Percentiles rank a stretch among this genome's conserved stretches.
Evolutionary conservation across 2,329 filamentous ascomycete species (phyloP).

Genomic region (Ophiostoma sp.): DNA sequence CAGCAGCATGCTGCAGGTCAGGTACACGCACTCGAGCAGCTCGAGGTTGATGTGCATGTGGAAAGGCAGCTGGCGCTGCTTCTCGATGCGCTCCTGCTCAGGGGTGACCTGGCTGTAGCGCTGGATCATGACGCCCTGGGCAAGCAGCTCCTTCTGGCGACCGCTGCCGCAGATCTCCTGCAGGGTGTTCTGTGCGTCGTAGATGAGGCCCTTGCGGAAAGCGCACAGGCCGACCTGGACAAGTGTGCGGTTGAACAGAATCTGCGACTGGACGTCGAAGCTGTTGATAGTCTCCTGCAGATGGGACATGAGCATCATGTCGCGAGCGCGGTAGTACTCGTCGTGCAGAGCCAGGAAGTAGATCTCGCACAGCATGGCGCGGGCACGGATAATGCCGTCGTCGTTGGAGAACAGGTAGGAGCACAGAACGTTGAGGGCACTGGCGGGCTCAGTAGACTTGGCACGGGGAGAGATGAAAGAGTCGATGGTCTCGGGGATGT

Average conservation of each 20-base stretch:
- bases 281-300: conserved; percentile 93
- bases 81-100: conserved; percentile 94
- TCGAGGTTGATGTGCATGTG: conserved; percentile 99
- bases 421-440: conserved; percentile 81
- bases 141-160: conserved; percentile 93
- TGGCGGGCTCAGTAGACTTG: conserved; percentile 61
- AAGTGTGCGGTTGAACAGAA: conserved; percentile 95
- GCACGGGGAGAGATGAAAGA: conserved; percentile 75
- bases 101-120: conserved; percentile 93
- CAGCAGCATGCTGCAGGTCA: conserved; percentile 98
- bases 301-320: conserved; percentile 99
- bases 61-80: conserved; percentile 95
- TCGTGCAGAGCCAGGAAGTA: conserved; percentile 98
- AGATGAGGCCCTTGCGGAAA: conserved; percentile 93
- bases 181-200: conserved; percentile 94
- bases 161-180: conserved; percentile 98
- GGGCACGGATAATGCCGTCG: conserved; percentile 90
- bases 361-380: conserved; percentile 96
- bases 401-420: conserved; percentile 92
- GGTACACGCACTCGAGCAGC: conserved; percentile 94
- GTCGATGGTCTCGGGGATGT: conserved; percentile 62
- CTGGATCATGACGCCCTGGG: conserved; percentile 97
- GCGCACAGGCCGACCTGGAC: conserved; percentile 98
- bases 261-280: conserved; percentile 96
- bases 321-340: conserved; percentile 94